Evolutionary conservation across 2,329 filamentous ascomycete genomes (phyloP), one percentile per base, ranked within the genome.

Genomic region (Stagonosporopsis tanaceti): DNA sequence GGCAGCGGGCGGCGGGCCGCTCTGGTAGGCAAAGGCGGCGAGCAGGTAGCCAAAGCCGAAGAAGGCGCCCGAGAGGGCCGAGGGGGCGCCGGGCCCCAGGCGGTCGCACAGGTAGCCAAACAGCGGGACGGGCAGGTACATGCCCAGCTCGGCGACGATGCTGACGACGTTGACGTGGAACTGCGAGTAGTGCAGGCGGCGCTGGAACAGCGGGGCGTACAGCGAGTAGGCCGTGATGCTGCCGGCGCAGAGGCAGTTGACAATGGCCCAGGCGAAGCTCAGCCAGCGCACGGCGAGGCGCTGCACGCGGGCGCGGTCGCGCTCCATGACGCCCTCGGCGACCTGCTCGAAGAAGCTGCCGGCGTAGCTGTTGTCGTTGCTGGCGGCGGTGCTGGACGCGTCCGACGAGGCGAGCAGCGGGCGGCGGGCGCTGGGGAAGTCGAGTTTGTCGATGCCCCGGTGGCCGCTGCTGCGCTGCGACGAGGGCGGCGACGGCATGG

Each of bases 31-130:
- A 37, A 87, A 86, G 0, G 93, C 94, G 2, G 95, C 95, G 4
- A 94, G 82, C 3, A 92, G 79, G 73, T 99, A 99, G 15, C 94
- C 94, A 9, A 82, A 69, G 0, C 90, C 92, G 65, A 97, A 96
- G 15, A 96, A 79, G 11, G 87, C 58, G 0, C 87, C 89, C 0
- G 93, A 87, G 2, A 91, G 75, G 2, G 95, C 77, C 0, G 92
- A 90, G 8, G 97, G 84, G 11, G 90, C 87, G 2, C 89, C 87
- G 0, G 94, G 92, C 0, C 92, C 92, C 62, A 90, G 86, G 46
- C 94, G 89, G 77, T 99, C 95, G 81, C 94, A 98, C 47, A 96
- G 80, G 76, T 94, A 96, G 35, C 95, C 95, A 68, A 96, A 89
- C 38, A 95, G 68, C 2, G 94, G 91, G 2, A 98, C 93, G n/a